These are phyloP conservation scores for Marchantia polymorpha DNA, from an alignment of 225 moss, liverwort and hornwort species.

Conservation along the genomic window DNA sequence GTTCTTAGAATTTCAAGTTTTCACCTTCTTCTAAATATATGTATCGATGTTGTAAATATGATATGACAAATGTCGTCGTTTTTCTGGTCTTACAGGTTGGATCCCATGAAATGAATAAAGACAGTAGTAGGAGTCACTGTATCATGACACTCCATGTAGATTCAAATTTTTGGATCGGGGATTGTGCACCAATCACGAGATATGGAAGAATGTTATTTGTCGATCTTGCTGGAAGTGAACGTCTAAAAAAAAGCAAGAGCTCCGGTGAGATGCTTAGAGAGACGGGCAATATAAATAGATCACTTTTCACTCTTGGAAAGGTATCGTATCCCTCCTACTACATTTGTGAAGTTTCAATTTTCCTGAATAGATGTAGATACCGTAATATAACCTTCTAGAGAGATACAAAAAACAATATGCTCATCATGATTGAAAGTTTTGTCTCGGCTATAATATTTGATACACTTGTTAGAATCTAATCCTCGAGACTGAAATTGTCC, in stretches of 20 bases:
- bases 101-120: conserved; percentile 93
- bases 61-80: no score
- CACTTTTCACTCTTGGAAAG: conserved; percentile 97
- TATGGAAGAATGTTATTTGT: conserved; percentile 96
- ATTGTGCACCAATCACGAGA: conserved; percentile 63
- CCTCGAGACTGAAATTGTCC: no score
- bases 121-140: conserved; percentile 94
- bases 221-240: conserved; percentile 89
- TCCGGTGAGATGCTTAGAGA: conserved; percentile 89
- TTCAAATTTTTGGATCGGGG: conserved; percentile 54
- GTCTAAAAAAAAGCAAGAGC: conserved; percentile 95
- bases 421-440: no score
- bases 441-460: not conserved
- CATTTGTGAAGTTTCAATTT: no score
- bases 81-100: conserved; percentile 56
- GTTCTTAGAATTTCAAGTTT: no score
- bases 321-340: conserved; percentile 23
- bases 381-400: no score
- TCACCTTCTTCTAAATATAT: no score
- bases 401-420: no score
- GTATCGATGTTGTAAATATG: no score
- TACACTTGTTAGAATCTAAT: not conserved
- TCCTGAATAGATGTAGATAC: no score
- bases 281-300: conserved; percentile 94
- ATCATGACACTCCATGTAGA: conserved; percentile 94